Percentiles rank a stretch among this genome's conserved stretches.
These are phyloP conservation scores for Hordeum vulgare DNA, from an alignment of 176 grass and related monocot species.

Conservation along the genomic window DNA sequence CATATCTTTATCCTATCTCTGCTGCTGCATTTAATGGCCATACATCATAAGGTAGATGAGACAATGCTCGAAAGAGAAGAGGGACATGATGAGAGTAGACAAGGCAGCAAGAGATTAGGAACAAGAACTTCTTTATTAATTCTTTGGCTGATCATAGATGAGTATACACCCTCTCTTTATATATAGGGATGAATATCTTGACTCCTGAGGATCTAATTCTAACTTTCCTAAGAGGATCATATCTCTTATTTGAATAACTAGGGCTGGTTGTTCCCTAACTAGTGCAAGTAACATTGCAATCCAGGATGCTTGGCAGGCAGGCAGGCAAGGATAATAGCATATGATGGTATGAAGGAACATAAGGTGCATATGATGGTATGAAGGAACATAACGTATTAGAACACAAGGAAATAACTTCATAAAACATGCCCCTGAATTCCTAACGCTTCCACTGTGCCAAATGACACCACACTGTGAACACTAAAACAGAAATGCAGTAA, in stretches of 20 bases:
- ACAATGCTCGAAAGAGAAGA: not conserved
- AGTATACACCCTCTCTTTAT: too few species aligned
- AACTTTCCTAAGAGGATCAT: not conserved
- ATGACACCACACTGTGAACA: not conserved
- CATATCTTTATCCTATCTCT: not conserved
- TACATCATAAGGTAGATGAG: not conserved
- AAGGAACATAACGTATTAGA: not conserved
- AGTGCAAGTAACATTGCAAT: not conserved
- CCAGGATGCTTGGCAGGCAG: not conserved
- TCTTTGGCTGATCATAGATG: not conserved
- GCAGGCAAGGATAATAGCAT: too few species aligned
- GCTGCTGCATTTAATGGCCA: not conserved
- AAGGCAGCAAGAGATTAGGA: not conserved
- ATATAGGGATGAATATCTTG: not conserved
- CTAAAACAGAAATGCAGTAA: too few species aligned
- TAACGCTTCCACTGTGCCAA: not conserved
- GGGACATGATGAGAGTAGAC: not conserved
- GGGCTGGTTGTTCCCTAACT: not conserved
- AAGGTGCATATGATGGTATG: not conserved
- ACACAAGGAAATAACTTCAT: not conserved
- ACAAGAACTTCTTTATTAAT: not conserved
- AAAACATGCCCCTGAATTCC: not conserved
- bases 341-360: not conserved
- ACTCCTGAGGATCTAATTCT: not conserved
- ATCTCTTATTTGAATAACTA: not conserved